Conservation (phyloP, 306 rosid genomes). For the Malus sylvestris region DNA sequence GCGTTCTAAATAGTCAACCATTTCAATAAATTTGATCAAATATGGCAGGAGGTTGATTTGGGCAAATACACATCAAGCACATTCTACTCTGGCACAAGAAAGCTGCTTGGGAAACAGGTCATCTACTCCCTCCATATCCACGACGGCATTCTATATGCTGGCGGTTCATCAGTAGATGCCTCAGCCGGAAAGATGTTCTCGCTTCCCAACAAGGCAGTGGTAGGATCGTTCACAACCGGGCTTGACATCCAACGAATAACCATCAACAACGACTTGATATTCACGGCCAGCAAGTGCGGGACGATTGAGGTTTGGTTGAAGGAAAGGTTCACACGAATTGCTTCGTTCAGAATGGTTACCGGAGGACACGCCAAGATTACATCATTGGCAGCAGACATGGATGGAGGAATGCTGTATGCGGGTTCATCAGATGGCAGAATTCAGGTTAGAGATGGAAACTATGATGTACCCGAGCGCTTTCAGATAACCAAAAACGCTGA, state of each 20-base stretch:
- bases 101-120: conserved; percentile 71
- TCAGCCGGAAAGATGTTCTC: conserved; percentile 61
- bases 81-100: conserved; percentile 75
- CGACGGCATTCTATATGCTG: conserved; percentile 54
- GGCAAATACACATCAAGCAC: conserved; percentile 41
- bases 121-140: conserved; percentile 62
- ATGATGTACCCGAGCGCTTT: no score
- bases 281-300: conserved; percentile 70
- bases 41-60: conserved; percentile 79
- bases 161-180: conserved; percentile 70
- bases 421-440: conserved; percentile 84
- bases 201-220: conserved; percentile 51
- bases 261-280: conserved; percentile 61
- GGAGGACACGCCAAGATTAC: conserved; percentile 66
- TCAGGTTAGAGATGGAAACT: conserved; percentile 37
- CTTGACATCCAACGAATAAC: conserved; percentile 62
- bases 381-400: conserved; percentile 49
- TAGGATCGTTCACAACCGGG: conserved; percentile 65
- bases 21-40: neutral
- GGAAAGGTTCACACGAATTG: conserved; percentile 47
- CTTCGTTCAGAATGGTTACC: conserved; percentile 58
- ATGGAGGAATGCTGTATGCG: conserved; percentile 57
- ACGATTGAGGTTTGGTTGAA: conserved; percentile 72
- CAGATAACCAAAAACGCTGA: no score
- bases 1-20: no score